These are phyloP conservation scores for Pleurotus citrinopileatus DNA, from an alignment of 768 basidiomycete genomes.

Conservation along the genomic window DNA sequence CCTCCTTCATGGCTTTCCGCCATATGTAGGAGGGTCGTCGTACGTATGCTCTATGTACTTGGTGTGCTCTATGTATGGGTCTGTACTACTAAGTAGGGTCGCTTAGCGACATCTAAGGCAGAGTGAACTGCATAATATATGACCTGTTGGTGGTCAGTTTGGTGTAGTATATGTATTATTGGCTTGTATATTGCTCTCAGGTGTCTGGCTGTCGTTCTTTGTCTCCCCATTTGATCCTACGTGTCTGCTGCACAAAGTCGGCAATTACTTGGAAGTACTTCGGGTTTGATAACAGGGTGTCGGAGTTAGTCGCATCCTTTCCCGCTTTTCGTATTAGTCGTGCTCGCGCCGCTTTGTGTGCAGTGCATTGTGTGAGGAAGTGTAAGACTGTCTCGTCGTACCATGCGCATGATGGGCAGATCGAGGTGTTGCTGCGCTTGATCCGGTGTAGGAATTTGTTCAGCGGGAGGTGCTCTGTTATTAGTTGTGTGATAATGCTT, in stretches of 20 bases:
- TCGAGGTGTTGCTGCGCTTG: not conserved
- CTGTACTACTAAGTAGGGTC: too few relatives aligned
- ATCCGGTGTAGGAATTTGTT: conserved; percentile 10
- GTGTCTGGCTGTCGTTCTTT: too few relatives aligned
- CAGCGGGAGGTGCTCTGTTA: conserved; percentile 9
- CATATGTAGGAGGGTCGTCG: not conserved
- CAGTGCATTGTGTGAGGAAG: conserved; percentile 5
- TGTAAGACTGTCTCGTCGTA: conserved; percentile 9
- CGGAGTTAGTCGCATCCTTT: not conserved
- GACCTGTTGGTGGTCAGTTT: too few relatives aligned
- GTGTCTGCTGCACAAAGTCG: not conserved
- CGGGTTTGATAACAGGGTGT: not conserved
- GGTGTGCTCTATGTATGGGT: too few relatives aligned
- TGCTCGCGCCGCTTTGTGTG: not conserved
- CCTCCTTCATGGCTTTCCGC: not conserved
- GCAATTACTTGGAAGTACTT: not conserved
- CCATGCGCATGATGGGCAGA: conserved; percentile 7
- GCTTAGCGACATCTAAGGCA: too few relatives aligned
- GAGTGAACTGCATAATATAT: too few relatives aligned
- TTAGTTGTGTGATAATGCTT: conserved; percentile 8
- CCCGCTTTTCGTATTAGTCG: conserved; percentile 1
- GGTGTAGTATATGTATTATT: too few relatives aligned
- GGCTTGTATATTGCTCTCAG: too few relatives aligned
- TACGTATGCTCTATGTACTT: too few relatives aligned
- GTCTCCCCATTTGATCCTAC: too few relatives aligned